Evolutionary conservation across 2,329 filamentous ascomycete species (phyloP).

Genomic region (Sclerotinia glacialis): DNA sequence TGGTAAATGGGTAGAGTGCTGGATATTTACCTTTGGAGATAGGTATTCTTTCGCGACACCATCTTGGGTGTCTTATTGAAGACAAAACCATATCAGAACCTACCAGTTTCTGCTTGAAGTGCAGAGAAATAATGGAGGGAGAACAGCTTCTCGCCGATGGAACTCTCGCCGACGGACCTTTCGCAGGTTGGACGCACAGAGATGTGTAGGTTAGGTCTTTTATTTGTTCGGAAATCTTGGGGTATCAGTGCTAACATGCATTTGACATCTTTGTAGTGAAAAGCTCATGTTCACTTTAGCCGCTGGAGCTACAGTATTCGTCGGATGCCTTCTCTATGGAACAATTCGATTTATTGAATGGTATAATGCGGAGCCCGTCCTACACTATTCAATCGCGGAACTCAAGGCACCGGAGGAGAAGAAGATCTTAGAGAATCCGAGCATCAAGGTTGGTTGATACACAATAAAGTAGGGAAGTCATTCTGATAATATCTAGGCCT

Average conservation of each 20-base stretch:
- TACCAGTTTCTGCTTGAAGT: not conserved
- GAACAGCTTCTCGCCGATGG: conserved; percentile 8
- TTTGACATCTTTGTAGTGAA: conserved; percentile 24
- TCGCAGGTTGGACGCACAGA: conserved; percentile 29
- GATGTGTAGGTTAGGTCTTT: conserved; percentile 30
- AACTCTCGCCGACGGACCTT: conserved; percentile 22
- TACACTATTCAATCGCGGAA: conserved; percentile 58
- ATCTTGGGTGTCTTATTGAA: not conserved
- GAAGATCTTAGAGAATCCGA: conserved; percentile 56
- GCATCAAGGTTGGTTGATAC: conserved; percentile 52
- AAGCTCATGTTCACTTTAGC: conserved; percentile 30
- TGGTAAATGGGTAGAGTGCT: not conserved
- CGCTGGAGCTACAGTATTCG: conserved; percentile 28
- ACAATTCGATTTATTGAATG: conserved; percentile 29
- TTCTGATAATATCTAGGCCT: conserved; percentile 43
- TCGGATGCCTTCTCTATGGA: conserved; percentile 31
- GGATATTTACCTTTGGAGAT: not conserved
- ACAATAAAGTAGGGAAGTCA: conserved; percentile 20
- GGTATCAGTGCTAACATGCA: conserved; percentile 17
- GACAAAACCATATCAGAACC: not conserved
- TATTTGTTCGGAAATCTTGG: not conserved
- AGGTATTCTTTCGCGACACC: not conserved
- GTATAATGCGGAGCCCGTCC: conserved; percentile 43
- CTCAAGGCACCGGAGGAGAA: conserved; percentile 60
- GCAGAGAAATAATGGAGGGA: not conserved